Evolutionary conservation across 805 yeast species (phyloP).

Genomic region (Metschnikowia hibisci): DNA sequence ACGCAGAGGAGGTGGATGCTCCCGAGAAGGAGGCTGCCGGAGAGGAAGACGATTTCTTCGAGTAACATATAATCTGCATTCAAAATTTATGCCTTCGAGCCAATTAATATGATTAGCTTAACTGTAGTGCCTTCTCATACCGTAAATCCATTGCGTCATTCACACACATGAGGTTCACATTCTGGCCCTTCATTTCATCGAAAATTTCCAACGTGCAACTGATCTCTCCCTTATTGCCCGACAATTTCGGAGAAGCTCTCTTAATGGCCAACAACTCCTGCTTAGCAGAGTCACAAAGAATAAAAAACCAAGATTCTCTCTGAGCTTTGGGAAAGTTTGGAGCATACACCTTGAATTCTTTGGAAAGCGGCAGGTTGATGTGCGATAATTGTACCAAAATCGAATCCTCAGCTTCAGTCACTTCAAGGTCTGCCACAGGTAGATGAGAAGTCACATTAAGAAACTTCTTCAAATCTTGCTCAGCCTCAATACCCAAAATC

Average conservation of each 20-base stretch:
- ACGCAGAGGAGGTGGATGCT: slow-evolving; percentile 39
- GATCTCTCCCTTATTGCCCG: slow-evolving; percentile 37
- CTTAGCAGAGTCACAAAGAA: slow-evolving; percentile 47
- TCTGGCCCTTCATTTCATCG: slow-evolving; percentile 43
- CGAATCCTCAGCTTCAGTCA: slow-evolving; percentile 34
- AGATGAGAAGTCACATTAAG: slow-evolving; percentile 49
- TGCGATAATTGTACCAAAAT: slow-evolving; percentile 51
- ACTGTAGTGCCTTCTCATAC: slow-evolving; percentile 29
- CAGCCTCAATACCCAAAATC: slow-evolving; percentile 34
- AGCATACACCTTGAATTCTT: slow-evolving; percentile 65
- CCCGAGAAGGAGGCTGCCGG: slow-evolving; percentile 30
- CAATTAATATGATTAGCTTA: slow-evolving; percentile 1
- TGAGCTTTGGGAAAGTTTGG: slow-evolving; percentile 88
- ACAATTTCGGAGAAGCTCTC: slow-evolving; percentile 62
- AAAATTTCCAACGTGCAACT: slow-evolving; percentile 48
- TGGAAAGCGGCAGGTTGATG: slow-evolving; percentile 44
- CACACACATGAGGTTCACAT: slow-evolving; percentile 46
- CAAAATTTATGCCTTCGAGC: neutral
- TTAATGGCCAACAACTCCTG: slow-evolving; percentile 63
- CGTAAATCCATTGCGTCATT: slow-evolving; percentile 65
- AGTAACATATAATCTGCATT: slow-evolving; percentile 15
- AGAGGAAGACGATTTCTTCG: slow-evolving; percentile 29
- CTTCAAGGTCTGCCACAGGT: slow-evolving; percentile 53
- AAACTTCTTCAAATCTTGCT: slow-evolving; percentile 38
- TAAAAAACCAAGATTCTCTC: slow-evolving; percentile 88